These are phyloP conservation scores for Phellopilus nigrolimitatus DNA, from an alignment of 1,284 basidiomycete species.

Conservation along the genomic window DNA sequence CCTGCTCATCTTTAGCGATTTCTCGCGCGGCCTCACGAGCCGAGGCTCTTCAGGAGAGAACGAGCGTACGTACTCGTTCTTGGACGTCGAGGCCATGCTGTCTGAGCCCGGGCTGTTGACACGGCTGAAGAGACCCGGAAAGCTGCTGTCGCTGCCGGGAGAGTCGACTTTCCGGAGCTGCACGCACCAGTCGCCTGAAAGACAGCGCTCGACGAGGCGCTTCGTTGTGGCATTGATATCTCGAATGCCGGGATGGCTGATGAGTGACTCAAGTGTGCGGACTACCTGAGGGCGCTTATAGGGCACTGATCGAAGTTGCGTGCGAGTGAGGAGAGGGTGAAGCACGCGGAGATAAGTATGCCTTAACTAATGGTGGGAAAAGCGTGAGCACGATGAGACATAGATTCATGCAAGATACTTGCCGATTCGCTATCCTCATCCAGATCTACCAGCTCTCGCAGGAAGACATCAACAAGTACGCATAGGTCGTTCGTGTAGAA, in stretches of 20 bases:
- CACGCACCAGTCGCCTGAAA: constrained; percentile 84
- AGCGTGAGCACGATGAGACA: constrained; percentile 2
- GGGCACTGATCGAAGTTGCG: constrained; percentile 78
- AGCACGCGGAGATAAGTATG: constrained; percentile 97
- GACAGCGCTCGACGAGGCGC: constrained; percentile 88
- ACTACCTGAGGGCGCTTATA: constrained; percentile 94
- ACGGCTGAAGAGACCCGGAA: constrained; percentile 24
- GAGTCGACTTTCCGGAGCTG: constrained; percentile 41
- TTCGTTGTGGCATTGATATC: constrained; percentile 85
- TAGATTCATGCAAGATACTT: constrained; percentile 29
- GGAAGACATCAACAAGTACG: constrained; percentile 94
- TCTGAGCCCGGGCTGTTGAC: constrained; percentile 41
- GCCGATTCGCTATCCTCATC: constrained; percentile 94
- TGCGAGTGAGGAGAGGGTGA: constrained; percentile 91
- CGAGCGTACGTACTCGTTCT: constrained; percentile 24
- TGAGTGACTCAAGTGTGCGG: constrained; percentile 74
- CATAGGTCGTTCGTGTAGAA: constrained; percentile 98
- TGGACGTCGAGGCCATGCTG: constrained; percentile 30
- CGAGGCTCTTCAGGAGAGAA: constrained; percentile 19
- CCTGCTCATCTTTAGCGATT: constrained; percentile 50
- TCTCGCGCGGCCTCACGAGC: constrained; percentile 32
- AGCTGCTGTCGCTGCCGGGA: constrained; percentile 27
- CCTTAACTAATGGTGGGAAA: constrained; percentile 49
- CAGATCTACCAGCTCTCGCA: constrained; percentile 86
- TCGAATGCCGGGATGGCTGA: constrained; percentile 70